Conservation (phyloP, 176 grass and related monocot species). For the Guadua angustifolia region DNA sequence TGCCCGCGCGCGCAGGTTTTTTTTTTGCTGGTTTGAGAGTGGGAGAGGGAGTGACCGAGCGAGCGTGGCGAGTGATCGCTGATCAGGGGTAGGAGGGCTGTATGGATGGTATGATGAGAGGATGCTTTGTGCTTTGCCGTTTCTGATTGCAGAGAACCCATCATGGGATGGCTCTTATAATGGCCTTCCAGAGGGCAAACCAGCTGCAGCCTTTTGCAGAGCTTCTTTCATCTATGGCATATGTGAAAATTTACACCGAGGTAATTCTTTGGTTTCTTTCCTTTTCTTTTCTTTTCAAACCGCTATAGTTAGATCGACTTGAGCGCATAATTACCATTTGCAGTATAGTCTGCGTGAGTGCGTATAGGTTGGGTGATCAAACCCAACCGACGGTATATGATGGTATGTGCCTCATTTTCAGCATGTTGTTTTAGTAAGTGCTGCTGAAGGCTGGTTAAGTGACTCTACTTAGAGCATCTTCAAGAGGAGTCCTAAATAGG, state of each 20-base stretch:
- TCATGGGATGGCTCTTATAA: constrained; percentile 44
- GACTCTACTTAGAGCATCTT: too few species aligned
- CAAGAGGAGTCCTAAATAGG: too few species aligned
- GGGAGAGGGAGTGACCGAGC: background rate
- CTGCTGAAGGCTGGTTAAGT: background rate
- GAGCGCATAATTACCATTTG: too few species aligned
- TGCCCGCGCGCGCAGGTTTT: constrained; percentile 7
- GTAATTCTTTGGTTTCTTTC: background rate
- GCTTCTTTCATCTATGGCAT: background rate
- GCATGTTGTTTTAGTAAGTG: background rate
- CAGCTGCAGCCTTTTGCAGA: constrained; percentile 48
- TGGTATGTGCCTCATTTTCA: background rate
- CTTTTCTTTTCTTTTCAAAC: too few species aligned
- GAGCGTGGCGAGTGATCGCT: constrained; percentile 27
- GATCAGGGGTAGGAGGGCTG: constrained; percentile 27
- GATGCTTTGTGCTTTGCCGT: constrained; percentile 24
- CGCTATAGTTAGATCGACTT: too few species aligned
- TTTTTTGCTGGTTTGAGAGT: constrained; percentile 7
- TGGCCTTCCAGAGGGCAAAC: background rate
- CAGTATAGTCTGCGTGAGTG: too few species aligned
- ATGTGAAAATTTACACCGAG: background rate
- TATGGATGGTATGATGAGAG: constrained; percentile 56
- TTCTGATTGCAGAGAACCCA: constrained; percentile 21
- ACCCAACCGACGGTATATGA: background rate
- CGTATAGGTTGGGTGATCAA: too few species aligned